Evolutionary conservation across 371 early-diverging fungal species (phyloP).

Genomic region (Lichtheimia ornata): DNA sequence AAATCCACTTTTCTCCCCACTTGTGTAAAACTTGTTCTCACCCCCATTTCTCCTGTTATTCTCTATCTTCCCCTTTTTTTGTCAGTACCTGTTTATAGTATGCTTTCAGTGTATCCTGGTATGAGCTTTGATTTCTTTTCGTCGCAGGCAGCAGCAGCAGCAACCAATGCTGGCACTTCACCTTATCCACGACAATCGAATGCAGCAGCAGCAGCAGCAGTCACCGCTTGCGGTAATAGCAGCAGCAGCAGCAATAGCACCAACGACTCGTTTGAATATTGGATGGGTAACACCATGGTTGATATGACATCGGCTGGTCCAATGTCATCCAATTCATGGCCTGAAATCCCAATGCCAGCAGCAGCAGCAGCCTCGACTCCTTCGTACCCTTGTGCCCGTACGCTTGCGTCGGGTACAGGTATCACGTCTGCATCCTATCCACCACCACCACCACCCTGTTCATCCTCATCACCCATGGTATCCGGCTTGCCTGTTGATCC

Average conservation of each 20-base stretch:
- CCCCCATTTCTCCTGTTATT: constrained; percentile 5
- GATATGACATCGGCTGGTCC: not conserved
- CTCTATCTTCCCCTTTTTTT: constrained; percentile 7
- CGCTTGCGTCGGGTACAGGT: constrained; percentile 19
- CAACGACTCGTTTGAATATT: constrained; percentile 1
- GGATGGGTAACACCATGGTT: too few species aligned
- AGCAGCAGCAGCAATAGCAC: constrained; percentile 5
- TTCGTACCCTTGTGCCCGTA: constrained; percentile 9
- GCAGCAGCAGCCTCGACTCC: constrained; percentile 9
- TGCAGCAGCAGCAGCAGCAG: too few species aligned
- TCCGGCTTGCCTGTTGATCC: constrained; percentile 30
- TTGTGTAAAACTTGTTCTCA: constrained; percentile 4
- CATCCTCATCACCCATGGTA: constrained; percentile 5
- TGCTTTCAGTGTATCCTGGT: constrained; percentile 26
- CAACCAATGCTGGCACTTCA: constrained; percentile 3
- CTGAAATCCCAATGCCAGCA: constrained; percentile 6
- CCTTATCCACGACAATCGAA: too few species aligned
- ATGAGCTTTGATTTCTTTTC: constrained; percentile 27
- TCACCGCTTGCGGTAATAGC: not conserved
- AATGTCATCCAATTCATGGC: constrained; percentile 8
- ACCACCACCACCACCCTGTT: not conserved
- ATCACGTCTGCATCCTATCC: not conserved
- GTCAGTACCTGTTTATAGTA: constrained; percentile 14
- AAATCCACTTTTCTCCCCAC: not conserved
- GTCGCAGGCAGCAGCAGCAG: constrained; percentile 16